phyloP scores from a whole-genome alignment of 306 rosid species.

The Inga leiocalycina region DNA sequence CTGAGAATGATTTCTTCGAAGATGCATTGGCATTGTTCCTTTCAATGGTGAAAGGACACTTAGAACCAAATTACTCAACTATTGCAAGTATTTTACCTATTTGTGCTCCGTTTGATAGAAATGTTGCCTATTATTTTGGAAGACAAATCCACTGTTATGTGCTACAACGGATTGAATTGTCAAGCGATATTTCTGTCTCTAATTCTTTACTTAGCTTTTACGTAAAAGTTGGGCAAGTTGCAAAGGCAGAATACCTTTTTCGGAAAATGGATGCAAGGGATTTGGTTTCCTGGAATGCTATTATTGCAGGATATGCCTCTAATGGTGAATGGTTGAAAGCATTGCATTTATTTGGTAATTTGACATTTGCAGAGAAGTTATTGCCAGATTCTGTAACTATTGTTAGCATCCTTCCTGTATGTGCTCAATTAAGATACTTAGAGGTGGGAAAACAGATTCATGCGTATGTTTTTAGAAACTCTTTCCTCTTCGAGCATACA shows the following conservation, averaged over 20 bases:
- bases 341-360: constrained; percentile 53
- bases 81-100: constrained; percentile 72
- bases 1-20: constrained; percentile 55
- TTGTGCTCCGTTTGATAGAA: constrained; percentile 56
- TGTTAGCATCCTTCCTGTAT: constrained; percentile 76
- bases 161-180: constrained; percentile 55
- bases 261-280: constrained; percentile 67
- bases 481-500: constrained; percentile 52
- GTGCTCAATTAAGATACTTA: constrained; percentile 53
- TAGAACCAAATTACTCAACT: constrained; percentile 69
- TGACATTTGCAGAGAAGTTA: constrained; percentile 43
- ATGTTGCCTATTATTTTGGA: constrained; percentile 53
- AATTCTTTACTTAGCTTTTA: constrained; percentile 88
- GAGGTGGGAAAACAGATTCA: constrained; percentile 71
- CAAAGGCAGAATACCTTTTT: constrained; percentile 67
- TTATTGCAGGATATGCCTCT: constrained; percentile 72
- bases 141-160: constrained; percentile 76
- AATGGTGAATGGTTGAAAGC: constrained; percentile 80
- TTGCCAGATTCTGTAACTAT: constrained; percentile 73
- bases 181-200: constrained; percentile 58
- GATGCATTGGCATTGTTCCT: constrained; percentile 60
- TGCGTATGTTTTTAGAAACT: constrained; percentile 59
- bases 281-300: constrained; percentile 90
- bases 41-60: constrained; percentile 63
- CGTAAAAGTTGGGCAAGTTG: constrained; percentile 57